Evolutionary conservation across 2,329 filamentous ascomycete species (phyloP).

Genomic region (Hypomyces perniciosus): DNA sequence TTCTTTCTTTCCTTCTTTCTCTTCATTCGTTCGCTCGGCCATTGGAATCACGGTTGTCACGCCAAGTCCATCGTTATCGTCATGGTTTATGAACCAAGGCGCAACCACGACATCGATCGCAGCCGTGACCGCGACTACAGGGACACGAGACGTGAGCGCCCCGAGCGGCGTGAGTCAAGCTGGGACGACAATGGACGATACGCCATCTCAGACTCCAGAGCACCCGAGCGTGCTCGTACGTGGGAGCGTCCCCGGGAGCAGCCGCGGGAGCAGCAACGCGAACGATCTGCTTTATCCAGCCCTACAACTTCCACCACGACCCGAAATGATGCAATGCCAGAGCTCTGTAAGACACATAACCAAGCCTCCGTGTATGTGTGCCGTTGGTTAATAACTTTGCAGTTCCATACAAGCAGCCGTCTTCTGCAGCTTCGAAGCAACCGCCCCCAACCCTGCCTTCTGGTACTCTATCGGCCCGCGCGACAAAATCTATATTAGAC

Average conservation of each 20-base stretch:
- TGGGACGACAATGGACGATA: not conserved
- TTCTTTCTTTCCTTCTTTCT: no score
- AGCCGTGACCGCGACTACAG: no score
- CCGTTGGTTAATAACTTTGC: no score
- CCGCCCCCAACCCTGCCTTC: not conserved
- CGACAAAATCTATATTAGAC: constrained; percentile 15
- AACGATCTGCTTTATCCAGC: not conserved
- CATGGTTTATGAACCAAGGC: no score
- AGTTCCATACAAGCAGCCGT: not conserved
- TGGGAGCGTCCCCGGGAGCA: constrained; percentile 1
- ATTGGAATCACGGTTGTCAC: no score
- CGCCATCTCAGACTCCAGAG: not conserved
- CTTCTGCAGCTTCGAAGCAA: not conserved
- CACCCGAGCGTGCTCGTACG: constrained; percentile 1
- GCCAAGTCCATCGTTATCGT: no score
- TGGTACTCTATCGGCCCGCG: not conserved
- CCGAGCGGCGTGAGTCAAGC: not conserved
- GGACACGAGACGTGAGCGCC: not conserved
- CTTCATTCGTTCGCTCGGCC: no score
- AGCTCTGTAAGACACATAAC: not conserved
- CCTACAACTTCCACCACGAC: not conserved
- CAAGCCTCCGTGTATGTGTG: not conserved
- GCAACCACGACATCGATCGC: no score
- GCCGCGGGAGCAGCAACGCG: not conserved
- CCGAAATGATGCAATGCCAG: not conserved